Evolutionary conservation across 768 basidiomycete species (phyloP).

Genomic region (Mycena crocata): DNA sequence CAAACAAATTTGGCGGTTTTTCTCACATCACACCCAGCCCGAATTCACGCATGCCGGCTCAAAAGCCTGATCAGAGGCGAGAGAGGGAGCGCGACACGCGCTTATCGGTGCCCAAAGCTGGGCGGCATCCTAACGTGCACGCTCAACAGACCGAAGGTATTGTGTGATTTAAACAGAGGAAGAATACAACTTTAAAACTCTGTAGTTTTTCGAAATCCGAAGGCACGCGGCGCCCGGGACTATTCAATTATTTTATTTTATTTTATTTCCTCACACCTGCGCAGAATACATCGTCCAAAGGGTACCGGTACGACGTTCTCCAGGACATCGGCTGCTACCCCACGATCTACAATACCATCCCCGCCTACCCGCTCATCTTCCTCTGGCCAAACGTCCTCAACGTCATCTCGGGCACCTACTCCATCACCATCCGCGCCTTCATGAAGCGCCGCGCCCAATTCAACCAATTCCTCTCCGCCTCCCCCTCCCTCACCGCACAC

Average conservation of each 20-base stretch:
- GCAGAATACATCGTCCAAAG: slow-evolving; percentile 58
- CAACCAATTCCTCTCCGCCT: slow-evolving; percentile 44
- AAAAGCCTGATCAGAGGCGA: too few species aligned
- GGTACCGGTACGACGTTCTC: slow-evolving; percentile 59
- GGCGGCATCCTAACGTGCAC: not conserved
- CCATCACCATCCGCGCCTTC: slow-evolving; percentile 45
- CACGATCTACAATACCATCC: slow-evolving; percentile 46
- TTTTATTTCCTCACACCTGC: too few species aligned
- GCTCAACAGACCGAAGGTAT: not conserved
- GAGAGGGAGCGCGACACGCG: too few species aligned
- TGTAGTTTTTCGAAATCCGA: not conserved
- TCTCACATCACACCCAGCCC: too few species aligned
- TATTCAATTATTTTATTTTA: too few species aligned
- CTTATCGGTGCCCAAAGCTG: too few species aligned
- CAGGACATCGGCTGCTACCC: slow-evolving; percentile 59
- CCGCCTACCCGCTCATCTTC: slow-evolving; percentile 47
- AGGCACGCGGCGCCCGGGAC: not conserved
- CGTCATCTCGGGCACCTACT: slow-evolving; percentile 34
- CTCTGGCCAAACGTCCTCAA: slow-evolving; percentile 41
- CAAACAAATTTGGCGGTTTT: not conserved
- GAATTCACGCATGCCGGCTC: too few species aligned
- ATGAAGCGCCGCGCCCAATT: slow-evolving; percentile 45
- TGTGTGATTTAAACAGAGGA: not conserved
- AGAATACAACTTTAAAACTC: not conserved
- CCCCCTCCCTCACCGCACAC: not conserved